Conservation (phyloP, 2,329 filamentous ascomycete genomes). For the Coniochaeta prunicola region DNA sequence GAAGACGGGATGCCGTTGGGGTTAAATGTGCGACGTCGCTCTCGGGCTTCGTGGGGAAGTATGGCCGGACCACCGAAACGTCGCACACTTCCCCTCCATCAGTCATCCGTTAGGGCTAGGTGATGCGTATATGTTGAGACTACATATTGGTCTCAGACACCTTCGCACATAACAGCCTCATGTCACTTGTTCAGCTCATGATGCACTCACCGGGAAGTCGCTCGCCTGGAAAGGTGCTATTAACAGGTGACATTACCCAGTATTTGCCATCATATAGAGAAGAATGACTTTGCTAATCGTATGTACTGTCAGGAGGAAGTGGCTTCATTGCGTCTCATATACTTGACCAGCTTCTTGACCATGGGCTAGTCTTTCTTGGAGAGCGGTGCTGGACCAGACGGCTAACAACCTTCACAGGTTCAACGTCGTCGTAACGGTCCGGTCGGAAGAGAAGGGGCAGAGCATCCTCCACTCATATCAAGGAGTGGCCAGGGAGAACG, state of each 20-base stretch:
- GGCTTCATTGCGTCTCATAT: conserved; percentile 49
- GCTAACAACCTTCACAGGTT: conserved; percentile 20
- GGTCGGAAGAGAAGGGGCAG: conserved; percentile 39
- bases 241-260: conserved; percentile 14
- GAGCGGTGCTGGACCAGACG: background rate
- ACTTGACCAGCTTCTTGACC: conserved; percentile 36
- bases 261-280: background rate
- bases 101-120: too few species aligned
- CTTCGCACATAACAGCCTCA: background rate
- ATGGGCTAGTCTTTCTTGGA: conserved; percentile 19
- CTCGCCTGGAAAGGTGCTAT: conserved; percentile 12
- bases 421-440: conserved; percentile 37
- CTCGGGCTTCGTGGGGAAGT: background rate
- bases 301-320: conserved; percentile 30
- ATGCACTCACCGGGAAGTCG: background rate
- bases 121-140: too few species aligned
- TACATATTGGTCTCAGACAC: too few species aligned
- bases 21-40: background rate
- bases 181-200: background rate
- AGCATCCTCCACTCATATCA: conserved; percentile 33
- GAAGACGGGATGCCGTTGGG: background rate
- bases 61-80: background rate
- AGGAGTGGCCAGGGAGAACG: conserved; percentile 23
- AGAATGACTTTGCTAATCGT: background rate
- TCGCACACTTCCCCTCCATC: background rate